These are phyloP conservation scores for Bimuria novae-zelandiae DNA, from an alignment of 2,329 filamentous ascomycete genomes.

Conservation along the genomic window DNA sequence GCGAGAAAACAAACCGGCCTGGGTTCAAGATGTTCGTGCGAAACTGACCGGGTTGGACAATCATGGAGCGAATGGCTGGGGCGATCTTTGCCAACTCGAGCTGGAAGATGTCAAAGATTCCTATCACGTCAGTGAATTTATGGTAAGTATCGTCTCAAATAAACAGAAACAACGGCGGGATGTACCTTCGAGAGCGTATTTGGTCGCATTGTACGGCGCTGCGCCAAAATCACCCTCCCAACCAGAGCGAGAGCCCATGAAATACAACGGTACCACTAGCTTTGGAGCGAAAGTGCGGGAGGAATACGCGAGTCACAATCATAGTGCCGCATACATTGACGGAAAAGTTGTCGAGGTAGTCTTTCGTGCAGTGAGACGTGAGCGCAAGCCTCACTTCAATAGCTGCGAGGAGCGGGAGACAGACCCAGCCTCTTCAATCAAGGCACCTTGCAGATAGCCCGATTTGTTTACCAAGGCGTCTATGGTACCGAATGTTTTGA, in stretches of 20 bases:
- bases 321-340: too few relatives aligned
- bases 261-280: conserved; percentile 47
- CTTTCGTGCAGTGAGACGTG: too few relatives aligned
- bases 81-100: conserved; percentile 21
- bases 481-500: too few relatives aligned
- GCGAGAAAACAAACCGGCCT: conserved; percentile 18
- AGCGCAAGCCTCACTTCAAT: too few relatives aligned
- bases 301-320: conserved; percentile 34
- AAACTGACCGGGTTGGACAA: conserved; percentile 47
- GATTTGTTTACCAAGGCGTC: too few relatives aligned
- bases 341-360: too few relatives aligned
- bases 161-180: background rate
- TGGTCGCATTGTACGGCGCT: conserved; percentile 13
- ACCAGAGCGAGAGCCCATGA: conserved; percentile 23
- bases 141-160: background rate
- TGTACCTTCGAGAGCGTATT: conserved; percentile 17
- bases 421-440: too few relatives aligned
- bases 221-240: conserved; percentile 21
- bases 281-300: conserved; percentile 47
- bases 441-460: too few relatives aligned
- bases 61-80: conserved; percentile 39
- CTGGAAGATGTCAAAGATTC: conserved; percentile 35
- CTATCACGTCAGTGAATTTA: background rate
- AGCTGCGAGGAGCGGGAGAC: too few relatives aligned
- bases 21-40: conserved; percentile 36